These are phyloP conservation scores for Diplodia corticola DNA, from an alignment of 2,329 filamentous ascomycete species.

Conservation along the genomic window DNA sequence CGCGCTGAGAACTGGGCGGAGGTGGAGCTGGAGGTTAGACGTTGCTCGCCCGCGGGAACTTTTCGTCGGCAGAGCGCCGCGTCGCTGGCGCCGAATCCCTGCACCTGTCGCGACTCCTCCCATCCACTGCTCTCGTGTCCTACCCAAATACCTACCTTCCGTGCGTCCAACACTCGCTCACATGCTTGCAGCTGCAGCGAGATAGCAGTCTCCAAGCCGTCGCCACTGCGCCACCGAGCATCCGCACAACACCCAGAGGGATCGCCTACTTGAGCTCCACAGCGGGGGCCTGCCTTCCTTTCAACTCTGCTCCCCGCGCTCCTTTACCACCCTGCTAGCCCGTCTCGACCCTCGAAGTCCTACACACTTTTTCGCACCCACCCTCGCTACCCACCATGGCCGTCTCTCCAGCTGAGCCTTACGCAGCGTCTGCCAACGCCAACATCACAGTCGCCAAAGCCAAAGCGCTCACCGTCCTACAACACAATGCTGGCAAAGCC, in stretches of 20 bases:
- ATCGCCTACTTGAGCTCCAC: not conserved
- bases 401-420: slow-evolving; percentile 22
- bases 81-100: not conserved
- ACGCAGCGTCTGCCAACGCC: slow-evolving; percentile 17
- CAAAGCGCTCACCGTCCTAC: slow-evolving; percentile 37
- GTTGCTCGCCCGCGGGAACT: slow-evolving; percentile 21
- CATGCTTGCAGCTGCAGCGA: not conserved
- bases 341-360: not conserved
- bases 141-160: not conserved
- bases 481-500: slow-evolving; percentile 27
- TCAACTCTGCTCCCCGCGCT: slow-evolving; percentile 15
- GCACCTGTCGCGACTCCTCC: not conserved
- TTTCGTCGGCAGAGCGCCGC: slow-evolving; percentile 21
- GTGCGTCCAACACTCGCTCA: not conserved
- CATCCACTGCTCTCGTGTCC: not conserved
- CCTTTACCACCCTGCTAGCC: slow-evolving; percentile 19
- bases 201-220: not conserved
- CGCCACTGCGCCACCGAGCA: not conserved
- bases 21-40: slow-evolving; percentile 18
- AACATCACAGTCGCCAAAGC: slow-evolving; percentile 28
- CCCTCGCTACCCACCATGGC: slow-evolving; percentile 20
- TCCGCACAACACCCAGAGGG: not conserved
- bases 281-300: not conserved
- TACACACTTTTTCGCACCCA: not conserved
- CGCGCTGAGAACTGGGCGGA: not conserved